Evolutionary conservation across 768 basidiomycete genomes (phyloP).

Genomic region (Hypsizygus marmoreus): DNA sequence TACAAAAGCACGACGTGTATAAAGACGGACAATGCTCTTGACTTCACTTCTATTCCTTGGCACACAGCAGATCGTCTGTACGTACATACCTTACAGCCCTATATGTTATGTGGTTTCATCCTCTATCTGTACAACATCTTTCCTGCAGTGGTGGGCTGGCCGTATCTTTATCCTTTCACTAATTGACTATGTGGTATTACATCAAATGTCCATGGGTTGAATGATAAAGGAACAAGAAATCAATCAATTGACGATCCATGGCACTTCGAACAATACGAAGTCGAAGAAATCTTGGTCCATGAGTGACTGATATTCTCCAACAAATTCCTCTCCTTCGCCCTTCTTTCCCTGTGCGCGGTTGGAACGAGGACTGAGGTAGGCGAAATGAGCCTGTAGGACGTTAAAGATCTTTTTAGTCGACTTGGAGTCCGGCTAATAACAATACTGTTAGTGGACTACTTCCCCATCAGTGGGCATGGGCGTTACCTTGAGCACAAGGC

Average conservation of each 20-base stretch:
- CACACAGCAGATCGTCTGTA: conserved; percentile 22
- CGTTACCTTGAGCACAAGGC: conserved; percentile 76
- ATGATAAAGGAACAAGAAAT: conserved; percentile 14
- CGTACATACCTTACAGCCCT: conserved; percentile 23
- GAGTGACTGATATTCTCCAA: conserved; percentile 88
- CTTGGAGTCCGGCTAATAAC: conserved; percentile 80
- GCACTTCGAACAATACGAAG: conserved; percentile 93
- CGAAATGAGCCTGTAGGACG: conserved; percentile 73
- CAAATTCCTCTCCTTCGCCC: conserved; percentile 62
- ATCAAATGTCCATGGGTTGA: conserved; percentile 21
- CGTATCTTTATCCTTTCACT: conserved; percentile 63
- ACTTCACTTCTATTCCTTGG: conserved; percentile 15
- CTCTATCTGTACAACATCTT: conserved; percentile 44
- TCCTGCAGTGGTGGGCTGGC: conserved; percentile 56
- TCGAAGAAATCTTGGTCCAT: conserved; percentile 97
- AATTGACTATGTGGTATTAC: conserved; percentile 47
- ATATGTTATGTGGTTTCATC: conserved; percentile 39
- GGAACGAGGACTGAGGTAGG: conserved; percentile 76
- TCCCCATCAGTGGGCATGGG: not conserved
- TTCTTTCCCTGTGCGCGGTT: conserved; percentile 48
- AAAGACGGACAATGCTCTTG: conserved; percentile 18
- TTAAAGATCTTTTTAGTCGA: conserved; percentile 76
- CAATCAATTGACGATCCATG: conserved; percentile 75
- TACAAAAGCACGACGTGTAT: conserved; percentile 23
- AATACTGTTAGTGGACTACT: not conserved